Evolutionary conservation across 306 rosid genomes (phyloP), one percentile per base, ranked within the genome.

Genomic region (Malus fusca): DNA sequence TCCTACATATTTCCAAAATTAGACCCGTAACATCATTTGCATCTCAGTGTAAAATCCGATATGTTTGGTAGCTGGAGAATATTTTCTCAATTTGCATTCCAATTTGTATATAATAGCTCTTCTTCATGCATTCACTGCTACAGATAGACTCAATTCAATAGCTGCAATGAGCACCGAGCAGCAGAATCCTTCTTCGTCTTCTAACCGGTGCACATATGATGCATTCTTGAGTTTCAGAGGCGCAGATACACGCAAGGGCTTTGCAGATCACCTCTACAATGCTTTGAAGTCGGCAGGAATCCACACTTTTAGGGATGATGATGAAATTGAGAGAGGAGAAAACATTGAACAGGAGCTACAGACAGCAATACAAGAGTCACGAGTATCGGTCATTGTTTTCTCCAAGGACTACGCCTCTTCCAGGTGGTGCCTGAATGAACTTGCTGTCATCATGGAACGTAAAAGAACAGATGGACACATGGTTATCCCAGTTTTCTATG

Each of bases 231-330:
- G 77, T 40, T 74, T 23, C 28, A 61, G 58, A 44, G 72, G 73
- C 15, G 0, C 3, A 14, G 59, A 69, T 2, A 69, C 73, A 4
- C 76, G 76, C 22, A 59, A 58, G 76, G 23, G 22, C 1, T 73
- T 73, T 19, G 19, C 56, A 5, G 77, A 74, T 10, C 61, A 61
- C 58, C 77, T 74, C n/a, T 62, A 43, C 25, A 43, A 8, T 3
- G 77, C 61, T 8, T 26, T 74, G 44, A 7, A 43, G 30, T 19
- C 0, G 26, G 46, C 70, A 5, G 77, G 77, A 44, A 43, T 74
- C 8, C 77, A 74, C 61, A 74, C 70, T 4, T 74, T 74, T 43
- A 19, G 66, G n/a, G 75, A 72, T 12, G 66, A 72, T 10, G 75
- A 72, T 10, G 75, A 19, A 6, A 55, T 74, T 11, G 42, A 43